A percentile compares a stretch with the other conserved stretches of the same genome.
phyloP scores from a whole-genome alignment of 257 asterid species.

The Salvia miltiorrhiza region DNA sequence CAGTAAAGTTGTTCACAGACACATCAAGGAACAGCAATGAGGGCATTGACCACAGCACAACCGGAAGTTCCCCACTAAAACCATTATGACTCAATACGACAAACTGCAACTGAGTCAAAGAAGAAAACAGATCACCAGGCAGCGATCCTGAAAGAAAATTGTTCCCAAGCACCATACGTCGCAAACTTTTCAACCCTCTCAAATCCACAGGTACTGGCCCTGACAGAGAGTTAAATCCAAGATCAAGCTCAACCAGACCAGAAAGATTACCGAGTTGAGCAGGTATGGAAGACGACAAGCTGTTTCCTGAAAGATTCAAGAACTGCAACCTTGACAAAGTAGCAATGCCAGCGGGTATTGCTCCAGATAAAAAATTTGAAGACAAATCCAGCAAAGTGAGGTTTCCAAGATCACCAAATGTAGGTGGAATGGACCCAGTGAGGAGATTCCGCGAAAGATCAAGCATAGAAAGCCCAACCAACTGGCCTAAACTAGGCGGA shows the following conservation, averaged over 20 bases:
- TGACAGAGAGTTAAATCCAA: constrained; percentile 59
- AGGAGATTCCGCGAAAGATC: constrained; percentile 71
- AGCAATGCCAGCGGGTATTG: constrained; percentile 55
- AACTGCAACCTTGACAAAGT: constrained; percentile 46
- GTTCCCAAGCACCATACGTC: constrained; percentile 37
- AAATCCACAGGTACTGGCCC: constrained; percentile 56
- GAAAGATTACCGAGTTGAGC: constrained; percentile 68
- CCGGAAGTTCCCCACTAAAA: constrained; percentile 55
- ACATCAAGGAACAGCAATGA: constrained; percentile 65
- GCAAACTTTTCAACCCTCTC: constrained; percentile 60
- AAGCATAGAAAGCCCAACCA: constrained; percentile 48
- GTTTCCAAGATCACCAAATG: constrained; percentile 42
- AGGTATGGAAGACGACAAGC: constrained; percentile 71
- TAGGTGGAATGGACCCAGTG: constrained; percentile 48
- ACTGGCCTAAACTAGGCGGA: constrained; percentile 62
- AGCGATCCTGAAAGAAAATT: constrained; percentile 56
- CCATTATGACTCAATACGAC: constrained; percentile 49
- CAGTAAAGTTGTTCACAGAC: constrained; percentile 76
- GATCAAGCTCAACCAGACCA: constrained; percentile 70
- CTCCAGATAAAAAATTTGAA: constrained; percentile 59
- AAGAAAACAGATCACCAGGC: constrained; percentile 48
- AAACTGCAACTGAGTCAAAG: constrained; percentile 47
- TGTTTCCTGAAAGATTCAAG: constrained; percentile 77
- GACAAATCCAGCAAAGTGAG: constrained; percentile 73
- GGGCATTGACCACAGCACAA: constrained; percentile 63